Percentiles rank a stretch among this genome's conserved stretches.
Conservation (phyloP, 169 alveolate genomes). For the Ichthyophthirius multifiliis region DNA sequence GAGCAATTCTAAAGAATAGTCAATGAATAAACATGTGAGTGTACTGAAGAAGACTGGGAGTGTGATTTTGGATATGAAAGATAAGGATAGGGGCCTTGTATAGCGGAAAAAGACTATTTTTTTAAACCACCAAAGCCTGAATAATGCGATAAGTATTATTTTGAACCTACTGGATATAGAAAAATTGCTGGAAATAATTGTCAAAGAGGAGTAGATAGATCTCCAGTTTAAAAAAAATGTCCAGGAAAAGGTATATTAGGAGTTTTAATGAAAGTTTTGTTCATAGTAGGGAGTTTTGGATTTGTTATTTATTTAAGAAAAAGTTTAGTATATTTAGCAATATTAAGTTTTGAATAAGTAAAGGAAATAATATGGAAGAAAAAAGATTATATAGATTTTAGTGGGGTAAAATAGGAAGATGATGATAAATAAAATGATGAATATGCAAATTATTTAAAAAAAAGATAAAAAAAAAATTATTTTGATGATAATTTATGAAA, state of each 20-base stretch:
- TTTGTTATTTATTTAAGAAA: not conserved
- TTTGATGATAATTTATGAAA: too few relatives aligned
- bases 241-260: not conserved
- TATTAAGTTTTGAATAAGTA: not conserved
- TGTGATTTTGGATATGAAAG: constrained; percentile 96
- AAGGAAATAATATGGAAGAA: too few relatives aligned
- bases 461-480: too few relatives aligned
- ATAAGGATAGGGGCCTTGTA: constrained; percentile 39
- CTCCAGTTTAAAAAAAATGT: constrained; percentile 13
- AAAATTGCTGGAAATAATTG: constrained; percentile 97
- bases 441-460: too few relatives aligned
- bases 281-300: not conserved
- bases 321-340: not conserved
- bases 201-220: constrained; percentile 87
- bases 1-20: constrained; percentile 92
- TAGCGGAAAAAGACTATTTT: not conserved
- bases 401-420: not conserved
- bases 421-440: constrained; percentile 6
- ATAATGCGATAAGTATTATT: constrained; percentile 51
- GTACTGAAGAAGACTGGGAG: constrained; percentile 96
- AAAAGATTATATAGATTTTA: not conserved
- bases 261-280: not conserved
- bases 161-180: constrained; percentile 84
- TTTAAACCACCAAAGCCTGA: constrained; percentile 24
- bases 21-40: constrained; percentile 89